Percentiles rank a stretch among this genome's conserved stretches.
phyloP scores from a whole-genome alignment of 768 basidiomycete species.

The Suillus luteus region DNA sequence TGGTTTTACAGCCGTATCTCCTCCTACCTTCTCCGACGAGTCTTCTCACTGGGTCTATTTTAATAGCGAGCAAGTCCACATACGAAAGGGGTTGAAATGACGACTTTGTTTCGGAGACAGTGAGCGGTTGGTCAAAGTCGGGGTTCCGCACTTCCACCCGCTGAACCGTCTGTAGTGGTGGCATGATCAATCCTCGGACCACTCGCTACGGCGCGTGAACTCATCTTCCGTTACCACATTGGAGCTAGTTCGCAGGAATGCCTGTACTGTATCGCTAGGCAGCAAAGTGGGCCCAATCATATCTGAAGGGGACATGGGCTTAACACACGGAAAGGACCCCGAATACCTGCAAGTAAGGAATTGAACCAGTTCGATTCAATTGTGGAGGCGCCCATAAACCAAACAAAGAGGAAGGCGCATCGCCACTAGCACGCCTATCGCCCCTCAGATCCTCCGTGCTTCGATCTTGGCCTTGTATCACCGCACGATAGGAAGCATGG shows the following conservation, averaged over 20 bases:
- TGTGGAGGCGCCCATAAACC: slow-evolving; percentile 1
- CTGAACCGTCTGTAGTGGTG: slow-evolving; percentile 16
- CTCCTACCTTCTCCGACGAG: slow-evolving; percentile 14
- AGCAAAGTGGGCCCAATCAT: slow-evolving; percentile 20
- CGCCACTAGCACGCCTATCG: slow-evolving; percentile 16
- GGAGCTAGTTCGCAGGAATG: slow-evolving; percentile 1
- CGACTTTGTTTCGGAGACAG: slow-evolving; percentile 11
- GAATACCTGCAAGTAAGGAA: slow-evolving; percentile 13
- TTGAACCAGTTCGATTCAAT: slow-evolving; percentile 26
- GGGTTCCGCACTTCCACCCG: slow-evolving; percentile 21
- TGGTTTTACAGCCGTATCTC: slow-evolving; percentile 12
- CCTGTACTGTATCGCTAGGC: slow-evolving; percentile 3
- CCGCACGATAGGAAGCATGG: slow-evolving; percentile 1
- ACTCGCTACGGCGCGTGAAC: slow-evolving; percentile 10
- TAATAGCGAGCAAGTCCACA: slow-evolving; percentile 7
- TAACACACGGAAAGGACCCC: slow-evolving; percentile 26
- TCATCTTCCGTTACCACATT: slow-evolving; percentile 8
- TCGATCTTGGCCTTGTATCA: slow-evolving; percentile 14
- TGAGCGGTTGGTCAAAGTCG: slow-evolving; percentile 6
- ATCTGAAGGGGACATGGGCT: slow-evolving; percentile 16
- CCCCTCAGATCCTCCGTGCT: slow-evolving; percentile 15
- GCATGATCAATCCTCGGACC: slow-evolving; percentile 26
- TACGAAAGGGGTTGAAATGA: not conserved
- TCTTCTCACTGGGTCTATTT: slow-evolving; percentile 31
- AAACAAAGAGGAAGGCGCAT: slow-evolving; percentile 11